Percentiles rank a stretch among this genome's conserved stretches.
Evolutionary conservation across 1,284 basidiomycete species (phyloP).

Genomic region (Ganoderma meredithae): DNA sequence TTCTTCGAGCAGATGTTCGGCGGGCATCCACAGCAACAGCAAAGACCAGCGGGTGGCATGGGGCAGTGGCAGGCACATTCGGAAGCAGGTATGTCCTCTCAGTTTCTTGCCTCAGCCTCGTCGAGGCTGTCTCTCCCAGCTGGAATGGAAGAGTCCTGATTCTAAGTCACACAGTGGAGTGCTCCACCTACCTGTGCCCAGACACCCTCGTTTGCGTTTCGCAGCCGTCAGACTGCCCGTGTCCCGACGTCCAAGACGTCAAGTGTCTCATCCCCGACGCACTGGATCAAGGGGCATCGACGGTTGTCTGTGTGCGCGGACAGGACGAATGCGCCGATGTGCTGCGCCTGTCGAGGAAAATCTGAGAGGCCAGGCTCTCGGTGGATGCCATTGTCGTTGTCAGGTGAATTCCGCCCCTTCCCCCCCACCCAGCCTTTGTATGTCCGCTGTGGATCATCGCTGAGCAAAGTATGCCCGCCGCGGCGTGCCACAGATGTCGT

Average conservation of each 20-base stretch:
- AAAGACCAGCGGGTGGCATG: constrained; percentile 33
- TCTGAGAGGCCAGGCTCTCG: constrained; percentile 27
- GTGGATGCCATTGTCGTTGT: constrained; percentile 19
- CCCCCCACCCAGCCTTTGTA: constrained; percentile 1
- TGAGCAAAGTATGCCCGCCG: neutral
- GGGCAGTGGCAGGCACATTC: constrained; percentile 66
- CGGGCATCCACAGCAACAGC: constrained; percentile 53
- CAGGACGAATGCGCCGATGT: constrained; percentile 46
- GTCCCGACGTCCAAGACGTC: constrained; percentile 51
- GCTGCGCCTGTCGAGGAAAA: constrained; percentile 43
- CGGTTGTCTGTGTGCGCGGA: constrained; percentile 50
- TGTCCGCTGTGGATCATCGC: neutral
- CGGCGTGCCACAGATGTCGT: neutral
- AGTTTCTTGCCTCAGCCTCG: neutral
- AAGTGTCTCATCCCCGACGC: constrained; percentile 51
- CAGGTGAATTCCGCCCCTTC: constrained; percentile 28
- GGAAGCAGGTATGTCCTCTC: constrained; percentile 45
- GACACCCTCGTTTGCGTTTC: constrained; percentile 49
- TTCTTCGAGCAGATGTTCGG: constrained; percentile 74
- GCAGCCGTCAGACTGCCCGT: constrained; percentile 50
- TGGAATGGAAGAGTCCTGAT: neutral
- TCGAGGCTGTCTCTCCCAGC: neutral
- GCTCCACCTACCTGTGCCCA: constrained; percentile 49
- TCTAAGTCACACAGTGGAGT: constrained; percentile 40
- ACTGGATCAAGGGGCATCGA: constrained; percentile 44